phyloP scores from a whole-genome alignment of 176 grass and related monocot genomes.

The Miscanthus lutarioriparius region DNA sequence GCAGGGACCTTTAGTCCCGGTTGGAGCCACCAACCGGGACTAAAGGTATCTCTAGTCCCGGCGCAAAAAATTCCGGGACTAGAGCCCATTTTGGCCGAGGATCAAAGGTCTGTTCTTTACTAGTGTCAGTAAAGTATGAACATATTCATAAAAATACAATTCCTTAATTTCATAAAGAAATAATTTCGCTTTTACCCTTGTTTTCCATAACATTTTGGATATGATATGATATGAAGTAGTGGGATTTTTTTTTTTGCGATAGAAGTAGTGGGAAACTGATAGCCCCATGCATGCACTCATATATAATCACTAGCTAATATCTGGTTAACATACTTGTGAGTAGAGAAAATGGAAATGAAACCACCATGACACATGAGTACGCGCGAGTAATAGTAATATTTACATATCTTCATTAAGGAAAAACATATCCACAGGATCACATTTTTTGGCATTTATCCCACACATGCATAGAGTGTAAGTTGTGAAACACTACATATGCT shows the following conservation, averaged over 20 bases:
- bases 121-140: background rate
- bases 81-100: too few relatives aligned
- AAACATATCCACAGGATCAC: constrained; percentile 36
- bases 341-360: background rate
- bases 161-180: background rate
- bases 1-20: too few relatives aligned
- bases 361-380: background rate
- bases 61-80: too few relatives aligned
- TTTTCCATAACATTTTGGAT: background rate
- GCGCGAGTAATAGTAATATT: background rate
- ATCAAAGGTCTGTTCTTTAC: too few relatives aligned
- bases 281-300: background rate
- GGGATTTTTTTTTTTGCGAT: too few relatives aligned
- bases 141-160: background rate
- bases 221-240: background rate
- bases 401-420: constrained; percentile 31
- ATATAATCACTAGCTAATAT: background rate
- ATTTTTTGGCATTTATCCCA: constrained; percentile 26
- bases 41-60: too few relatives aligned
- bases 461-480: constrained; percentile 35
- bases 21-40: too few relatives aligned
- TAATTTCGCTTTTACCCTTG: background rate
- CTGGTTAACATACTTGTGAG: background rate
- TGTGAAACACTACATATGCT: constrained; percentile 37
- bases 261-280: background rate